Percentiles rank a stretch among this genome's conserved stretches.
Conservation (phyloP, 345 rosid genomes). For the Trapa incisa region DNA sequence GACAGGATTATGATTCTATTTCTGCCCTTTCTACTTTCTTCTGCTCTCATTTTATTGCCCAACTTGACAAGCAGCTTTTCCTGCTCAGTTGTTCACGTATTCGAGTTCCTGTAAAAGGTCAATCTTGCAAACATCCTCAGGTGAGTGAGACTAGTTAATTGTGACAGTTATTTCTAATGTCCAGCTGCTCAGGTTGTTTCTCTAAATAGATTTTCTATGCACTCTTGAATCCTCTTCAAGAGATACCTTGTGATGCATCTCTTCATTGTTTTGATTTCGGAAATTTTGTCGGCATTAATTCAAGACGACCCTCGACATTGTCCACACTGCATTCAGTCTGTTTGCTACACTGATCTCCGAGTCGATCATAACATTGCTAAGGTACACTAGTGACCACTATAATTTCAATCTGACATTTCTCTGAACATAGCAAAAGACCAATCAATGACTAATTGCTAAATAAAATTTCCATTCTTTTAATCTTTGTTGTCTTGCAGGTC, state of each 20-base stretch:
- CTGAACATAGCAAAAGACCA: not conserved
- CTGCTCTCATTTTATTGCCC: no score
- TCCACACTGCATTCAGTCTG: conserved; percentile 77
- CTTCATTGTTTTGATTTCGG: conserved; percentile 75
- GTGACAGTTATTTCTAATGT: not conserved
- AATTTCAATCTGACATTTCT: no score
- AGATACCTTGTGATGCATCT: not conserved
- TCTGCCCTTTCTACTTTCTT: no score
- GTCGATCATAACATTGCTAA: conserved; percentile 73
- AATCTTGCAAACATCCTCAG: conserved; percentile 88
- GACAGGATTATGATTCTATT: no score
- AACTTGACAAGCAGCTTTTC: no score
- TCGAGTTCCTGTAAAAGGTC: conserved; percentile 75
- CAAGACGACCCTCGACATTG: conserved; percentile 95
- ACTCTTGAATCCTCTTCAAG: not conserved
- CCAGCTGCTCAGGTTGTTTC: no score
- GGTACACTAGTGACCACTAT: conserved; percentile 34
- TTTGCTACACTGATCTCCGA: conserved; percentile 62
- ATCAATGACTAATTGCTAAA: not conserved
- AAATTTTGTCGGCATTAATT: conserved; percentile 59
- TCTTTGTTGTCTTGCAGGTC: conserved; percentile 37
- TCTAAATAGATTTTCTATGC: no score
- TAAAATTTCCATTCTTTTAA: not conserved
- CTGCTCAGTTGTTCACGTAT: conserved; percentile 66
- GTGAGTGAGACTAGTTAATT: conserved; percentile 23